Base-by-base conservation (phyloP, 768 basidiomycete genomes). In the Cystobasidium ongulense region DNA sequence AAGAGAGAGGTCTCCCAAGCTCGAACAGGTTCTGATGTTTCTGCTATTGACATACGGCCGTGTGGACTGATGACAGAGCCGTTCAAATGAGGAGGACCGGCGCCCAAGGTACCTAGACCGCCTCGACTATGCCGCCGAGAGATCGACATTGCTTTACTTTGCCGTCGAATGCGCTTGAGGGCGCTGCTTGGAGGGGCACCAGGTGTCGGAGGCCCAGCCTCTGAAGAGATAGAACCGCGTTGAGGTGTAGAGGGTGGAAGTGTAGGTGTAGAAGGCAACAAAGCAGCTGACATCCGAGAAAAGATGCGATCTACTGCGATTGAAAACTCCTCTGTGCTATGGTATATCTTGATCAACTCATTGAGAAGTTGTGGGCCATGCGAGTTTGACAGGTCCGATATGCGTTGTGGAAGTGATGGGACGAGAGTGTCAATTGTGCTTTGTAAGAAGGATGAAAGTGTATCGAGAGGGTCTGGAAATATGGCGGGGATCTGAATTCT, bases 1-100 rank as follows among this genome's bases (percentile, higher is more conserved):
- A 93, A 96, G 18, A 99, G 83, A 63, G 89, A 88, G 70, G 88
- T 88, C 78, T 97, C 92, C 96, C 96, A 98, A 23, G 75, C 63
- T 4, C 57, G 65, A 18, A 76, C 59, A n/a, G 70, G 43, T 41
- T 72, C 75, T 36, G 38, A 85, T 81, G 27, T 86, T 83, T 82
- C 31, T 7, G 53, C 38, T 18, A 36, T 33, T 73, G 43, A 25
- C 31, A 33, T 41, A 21, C 54, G 52, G n/a, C 62, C 31, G 21
- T 46, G 25, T 15, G 62, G 39, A 8, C 15, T 10, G 4, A 10
- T 10, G 4, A 10, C 25, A 1, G 35, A 13, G 62, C 31, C 53
- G 62, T 33, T 67, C 15, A 27, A 3, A 54, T 41, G 21, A 18
- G 52, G 23, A 2, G 66, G 5, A 1, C 38, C 31, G 1, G 43